Base-by-base conservation (phyloP, 139 green algal genomes). In the Coelastrella sp. region DNA sequence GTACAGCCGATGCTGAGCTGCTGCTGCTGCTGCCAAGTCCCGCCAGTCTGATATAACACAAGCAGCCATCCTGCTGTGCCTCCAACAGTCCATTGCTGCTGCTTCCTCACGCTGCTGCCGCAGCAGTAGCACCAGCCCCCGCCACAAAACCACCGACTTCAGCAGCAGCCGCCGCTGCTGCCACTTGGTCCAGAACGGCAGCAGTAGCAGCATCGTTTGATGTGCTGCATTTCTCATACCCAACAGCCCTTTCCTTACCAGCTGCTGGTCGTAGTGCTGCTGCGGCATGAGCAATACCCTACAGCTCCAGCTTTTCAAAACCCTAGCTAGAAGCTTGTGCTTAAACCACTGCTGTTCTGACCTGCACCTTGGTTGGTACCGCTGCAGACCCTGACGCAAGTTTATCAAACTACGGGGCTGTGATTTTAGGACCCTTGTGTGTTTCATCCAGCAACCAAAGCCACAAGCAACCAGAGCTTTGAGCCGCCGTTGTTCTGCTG, bases 151-250 rank as follows among this genome's bases (percentile, higher is more conserved):
- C 51, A 82, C 4, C 17, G 75, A 37, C 53, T 71, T 69, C 35
- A 40, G 75, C 75, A 82, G 75, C 75, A 82, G 75, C 35, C 53
- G 75, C 75, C 71, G 75, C 53, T n/a, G 38, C 75, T 69, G 75
- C 75, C 75, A 80, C 43, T 53, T 60, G 40, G 13, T 2, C 32
- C 23, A 60, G 9, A 82, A 69, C 11, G 40, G 5, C n/a, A 38
- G 50, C 35, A 82, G 53, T 35, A 82, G 35, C 53, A 57, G 35
- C 51, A 37, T 25, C 32, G 53, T 82, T 13, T 82, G 30, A 21
- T 51, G 30, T 37, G 37, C 75, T 69, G 75, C 19, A 4, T 17
- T 27, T 5, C 34, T 35, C 51, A 60, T 57, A 30, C 23, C 75
- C 2, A 17, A 2, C 8, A 82, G 7, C 3, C 34, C 75, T 2